Conservation (phyloP, 2,329 filamentous ascomycete genomes). For the Aspergillus terreus region DNA sequence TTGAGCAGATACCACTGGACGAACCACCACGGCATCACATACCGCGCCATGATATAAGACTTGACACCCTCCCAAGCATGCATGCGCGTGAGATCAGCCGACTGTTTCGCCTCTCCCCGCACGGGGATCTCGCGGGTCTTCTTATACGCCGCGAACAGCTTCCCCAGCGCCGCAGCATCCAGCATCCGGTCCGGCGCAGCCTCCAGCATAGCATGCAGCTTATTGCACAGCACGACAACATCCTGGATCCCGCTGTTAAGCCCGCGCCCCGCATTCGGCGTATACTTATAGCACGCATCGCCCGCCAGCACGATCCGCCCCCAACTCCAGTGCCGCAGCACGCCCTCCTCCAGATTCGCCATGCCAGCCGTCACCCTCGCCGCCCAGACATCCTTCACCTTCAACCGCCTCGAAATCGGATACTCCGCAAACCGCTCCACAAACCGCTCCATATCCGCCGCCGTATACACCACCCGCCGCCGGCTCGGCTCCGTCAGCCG, state of each 20-base stretch:
- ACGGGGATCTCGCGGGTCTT: not conserved
- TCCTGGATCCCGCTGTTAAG: slow-evolving; percentile 37
- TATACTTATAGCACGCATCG: slow-evolving; percentile 39
- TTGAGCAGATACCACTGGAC: not conserved
- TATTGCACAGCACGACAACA: slow-evolving; percentile 15
- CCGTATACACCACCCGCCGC: slow-evolving; percentile 22
- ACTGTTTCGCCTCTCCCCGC: not conserved
- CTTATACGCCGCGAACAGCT: slow-evolving; percentile 5
- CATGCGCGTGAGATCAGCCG: not conserved
- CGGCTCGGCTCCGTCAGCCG: slow-evolving; percentile 23
- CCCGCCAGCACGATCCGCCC: slow-evolving; percentile 36
- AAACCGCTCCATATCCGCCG: slow-evolving; percentile 23
- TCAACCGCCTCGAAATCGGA: slow-evolving; percentile 21
- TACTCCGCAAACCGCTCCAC: slow-evolving; percentile 25
- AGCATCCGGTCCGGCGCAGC: not conserved
- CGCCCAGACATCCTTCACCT: slow-evolving; percentile 27
- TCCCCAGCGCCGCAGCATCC: not conserved
- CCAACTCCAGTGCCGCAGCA: slow-evolving; percentile 34
- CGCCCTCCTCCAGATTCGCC: slow-evolving; percentile 36
- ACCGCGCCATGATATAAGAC: not conserved
- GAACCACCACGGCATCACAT: not conserved
- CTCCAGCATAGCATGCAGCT: slow-evolving; percentile 3
- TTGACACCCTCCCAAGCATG: not conserved
- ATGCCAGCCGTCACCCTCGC: slow-evolving; percentile 23
- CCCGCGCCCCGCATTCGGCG: slow-evolving; percentile 29